Percentiles rank a stretch among this genome's conserved stretches.
Evolutionary conservation across 2,329 filamentous ascomycete species (phyloP).

Genomic region (Xylaria sp.): DNA sequence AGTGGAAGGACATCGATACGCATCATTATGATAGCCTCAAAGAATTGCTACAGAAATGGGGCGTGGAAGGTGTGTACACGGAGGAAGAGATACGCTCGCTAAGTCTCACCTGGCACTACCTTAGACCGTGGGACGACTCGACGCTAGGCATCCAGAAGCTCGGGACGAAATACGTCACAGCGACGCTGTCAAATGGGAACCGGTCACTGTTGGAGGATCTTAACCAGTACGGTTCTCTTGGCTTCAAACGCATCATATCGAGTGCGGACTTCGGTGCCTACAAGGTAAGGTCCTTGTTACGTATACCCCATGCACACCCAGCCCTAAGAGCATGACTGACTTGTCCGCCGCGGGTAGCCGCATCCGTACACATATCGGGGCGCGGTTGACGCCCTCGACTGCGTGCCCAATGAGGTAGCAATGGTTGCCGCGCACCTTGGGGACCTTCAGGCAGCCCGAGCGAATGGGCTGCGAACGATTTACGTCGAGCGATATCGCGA

Average conservation of each 20-base stretch:
- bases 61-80: slow-evolving; percentile 68
- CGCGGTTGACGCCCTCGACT: slow-evolving; percentile 67
- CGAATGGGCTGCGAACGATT: slow-evolving; percentile 72
- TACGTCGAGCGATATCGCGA: slow-evolving; percentile 71
- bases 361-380: slow-evolving; percentile 74
- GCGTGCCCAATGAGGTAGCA: slow-evolving; percentile 70
- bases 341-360: slow-evolving; percentile 54
- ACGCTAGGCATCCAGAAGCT: slow-evolving; percentile 65
- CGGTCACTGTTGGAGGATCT: slow-evolving; percentile 73
- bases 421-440: slow-evolving; percentile 81
- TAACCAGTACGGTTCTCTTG: slow-evolving; percentile 64
- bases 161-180: slow-evolving; percentile 63
- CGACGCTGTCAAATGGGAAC: slow-evolving; percentile 82
- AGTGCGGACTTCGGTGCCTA: slow-evolving; percentile 78
- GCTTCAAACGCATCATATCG: slow-evolving; percentile 71
- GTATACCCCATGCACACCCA: slow-evolving; percentile 3
- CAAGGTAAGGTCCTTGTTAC: slow-evolving; percentile 57
- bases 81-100: slow-evolving; percentile 71
- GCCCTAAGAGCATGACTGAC: slow-evolving; percentile 22
- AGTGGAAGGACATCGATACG: slow-evolving; percentile 77
- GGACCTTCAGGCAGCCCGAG: slow-evolving; percentile 74
- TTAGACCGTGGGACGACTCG: slow-evolving; percentile 76
- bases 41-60: slow-evolving; percentile 65
- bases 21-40: slow-evolving; percentile 74
- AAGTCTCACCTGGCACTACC: slow-evolving; percentile 75